Evolutionary conservation across 305 asterid species (phyloP).

Genomic region (Fraxinus xanthoxyloides): DNA sequence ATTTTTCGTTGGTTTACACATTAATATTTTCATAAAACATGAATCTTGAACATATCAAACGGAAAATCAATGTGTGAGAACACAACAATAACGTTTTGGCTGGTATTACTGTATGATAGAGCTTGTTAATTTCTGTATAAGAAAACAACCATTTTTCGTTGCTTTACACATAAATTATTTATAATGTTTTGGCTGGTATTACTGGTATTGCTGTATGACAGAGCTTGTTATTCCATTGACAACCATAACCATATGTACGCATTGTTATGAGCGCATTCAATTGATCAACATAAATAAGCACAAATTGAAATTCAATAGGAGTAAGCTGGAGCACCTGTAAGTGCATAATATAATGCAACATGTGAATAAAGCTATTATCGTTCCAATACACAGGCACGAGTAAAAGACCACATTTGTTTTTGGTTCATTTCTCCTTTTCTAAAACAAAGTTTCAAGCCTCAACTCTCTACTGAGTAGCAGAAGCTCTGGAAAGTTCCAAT

Average conservation of each 20-base stretch:
- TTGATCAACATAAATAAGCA: background rate
- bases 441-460: background rate
- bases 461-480: background rate
- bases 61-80: background rate
- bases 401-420: background rate
- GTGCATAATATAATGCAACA: background rate
- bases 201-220: no score
- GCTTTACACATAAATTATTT: no score
- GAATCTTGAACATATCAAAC: background rate
- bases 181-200: no score
- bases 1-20: background rate
- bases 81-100: background rate
- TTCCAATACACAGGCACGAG: background rate
- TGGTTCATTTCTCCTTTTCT: background rate
- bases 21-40: background rate
- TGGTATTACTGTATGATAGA: background rate
- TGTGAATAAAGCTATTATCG: background rate
- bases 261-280: background rate
- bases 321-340: background rate
- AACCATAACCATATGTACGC: background rate
- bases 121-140: background rate
- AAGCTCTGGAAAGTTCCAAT: background rate
- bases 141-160: no score
- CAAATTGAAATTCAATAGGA: background rate
- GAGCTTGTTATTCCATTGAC: background rate